Percentiles rank a stretch among this genome's conserved stretches.
Conservation (phyloP, 1,284 basidiomycete species). For the Phellopilus nigrolimitatus region DNA sequence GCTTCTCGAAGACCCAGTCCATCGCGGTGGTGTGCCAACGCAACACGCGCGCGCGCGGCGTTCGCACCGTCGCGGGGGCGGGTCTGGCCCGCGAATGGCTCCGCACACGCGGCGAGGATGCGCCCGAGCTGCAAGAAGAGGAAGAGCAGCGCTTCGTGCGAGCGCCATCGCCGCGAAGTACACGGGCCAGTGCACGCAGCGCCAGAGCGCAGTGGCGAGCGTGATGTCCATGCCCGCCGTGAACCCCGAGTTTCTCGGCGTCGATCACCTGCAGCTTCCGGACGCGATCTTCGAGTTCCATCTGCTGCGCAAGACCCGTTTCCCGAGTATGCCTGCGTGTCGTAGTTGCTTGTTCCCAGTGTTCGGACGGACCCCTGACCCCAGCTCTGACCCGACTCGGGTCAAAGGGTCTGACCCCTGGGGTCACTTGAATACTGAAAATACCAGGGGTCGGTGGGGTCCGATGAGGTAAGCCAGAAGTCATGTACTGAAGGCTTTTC, state of each 20-base stretch:
- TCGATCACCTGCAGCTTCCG: slow-evolving; percentile 70
- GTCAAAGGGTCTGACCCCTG: too few relatives aligned
- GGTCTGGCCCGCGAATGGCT: slow-evolving; percentile 48
- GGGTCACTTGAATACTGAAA: too few relatives aligned
- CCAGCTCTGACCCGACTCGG: too few relatives aligned
- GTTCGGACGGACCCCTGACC: too few relatives aligned
- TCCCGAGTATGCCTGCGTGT: slow-evolving; percentile 86
- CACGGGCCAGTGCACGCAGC: slow-evolving; percentile 78
- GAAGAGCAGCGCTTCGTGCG: slow-evolving; percentile 59
- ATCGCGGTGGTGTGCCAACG: slow-evolving; percentile 45
- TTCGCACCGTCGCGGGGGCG: slow-evolving; percentile 25
- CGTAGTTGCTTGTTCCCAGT: too few relatives aligned
- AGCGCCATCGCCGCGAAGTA: slow-evolving; percentile 79
- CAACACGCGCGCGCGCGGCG: slow-evolving; percentile 23
- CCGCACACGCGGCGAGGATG: slow-evolving; percentile 58
- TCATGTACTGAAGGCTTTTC: too few relatives aligned
- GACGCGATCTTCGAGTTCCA: slow-evolving; percentile 86
- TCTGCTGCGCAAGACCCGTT: slow-evolving; percentile 88
- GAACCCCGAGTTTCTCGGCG: slow-evolving; percentile 49
- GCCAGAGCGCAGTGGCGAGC: slow-evolving; percentile 79
- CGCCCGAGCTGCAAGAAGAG: slow-evolving; percentile 66
- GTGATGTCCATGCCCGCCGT: slow-evolving; percentile 65
- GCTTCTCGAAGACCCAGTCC: slow-evolving; percentile 48
- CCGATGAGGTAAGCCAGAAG: too few relatives aligned
- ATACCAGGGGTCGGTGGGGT: too few relatives aligned